Evolutionary conservation across 148 eudicot species (phyloP).

Genomic region (Cornus controversa): DNA sequence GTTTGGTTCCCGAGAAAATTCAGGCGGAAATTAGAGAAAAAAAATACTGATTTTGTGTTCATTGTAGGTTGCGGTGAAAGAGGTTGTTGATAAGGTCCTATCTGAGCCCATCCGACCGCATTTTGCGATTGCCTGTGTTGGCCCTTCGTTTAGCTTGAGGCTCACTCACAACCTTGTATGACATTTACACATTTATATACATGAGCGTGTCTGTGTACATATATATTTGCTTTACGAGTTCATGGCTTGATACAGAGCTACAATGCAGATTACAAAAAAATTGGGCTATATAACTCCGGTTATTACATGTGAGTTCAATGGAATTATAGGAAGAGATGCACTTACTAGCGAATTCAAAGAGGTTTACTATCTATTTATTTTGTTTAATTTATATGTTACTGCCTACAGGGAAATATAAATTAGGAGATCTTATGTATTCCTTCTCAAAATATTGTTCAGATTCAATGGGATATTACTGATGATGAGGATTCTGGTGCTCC

Average conservation of each 20-base stretch:
- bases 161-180: slow-evolving; percentile 60
- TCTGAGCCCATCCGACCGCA: slow-evolving; percentile 74
- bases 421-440: background rate
- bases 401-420: background rate
- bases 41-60: background rate
- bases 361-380: slow-evolving; percentile 32
- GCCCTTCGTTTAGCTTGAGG: slow-evolving; percentile 31
- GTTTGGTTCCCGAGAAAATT: background rate
- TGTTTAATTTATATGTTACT: background rate
- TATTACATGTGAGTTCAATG: slow-evolving; percentile 49
- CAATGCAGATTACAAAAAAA: slow-evolving; percentile 45
- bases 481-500: slow-evolving; percentile 29
- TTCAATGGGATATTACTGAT: slow-evolving; percentile 32
- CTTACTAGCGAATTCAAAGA: slow-evolving; percentile 52
- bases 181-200: background rate
- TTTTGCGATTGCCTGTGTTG: slow-evolving; percentile 64
- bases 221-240: background rate
- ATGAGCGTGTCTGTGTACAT: too few relatives aligned
- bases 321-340: slow-evolving; percentile 74
- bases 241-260: background rate
- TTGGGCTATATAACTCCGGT: slow-evolving; percentile 65
- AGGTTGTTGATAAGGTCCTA: slow-evolving; percentile 72
- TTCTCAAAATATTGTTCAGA: slow-evolving; percentile 20
- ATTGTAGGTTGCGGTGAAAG: slow-evolving; percentile 65
- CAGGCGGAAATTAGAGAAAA: too few relatives aligned